Evolutionary conservation across 2,329 filamentous ascomycete genomes (phyloP), one percentile per base, ranked within the genome.

Genomic region (Fonsecaea monophora): DNA sequence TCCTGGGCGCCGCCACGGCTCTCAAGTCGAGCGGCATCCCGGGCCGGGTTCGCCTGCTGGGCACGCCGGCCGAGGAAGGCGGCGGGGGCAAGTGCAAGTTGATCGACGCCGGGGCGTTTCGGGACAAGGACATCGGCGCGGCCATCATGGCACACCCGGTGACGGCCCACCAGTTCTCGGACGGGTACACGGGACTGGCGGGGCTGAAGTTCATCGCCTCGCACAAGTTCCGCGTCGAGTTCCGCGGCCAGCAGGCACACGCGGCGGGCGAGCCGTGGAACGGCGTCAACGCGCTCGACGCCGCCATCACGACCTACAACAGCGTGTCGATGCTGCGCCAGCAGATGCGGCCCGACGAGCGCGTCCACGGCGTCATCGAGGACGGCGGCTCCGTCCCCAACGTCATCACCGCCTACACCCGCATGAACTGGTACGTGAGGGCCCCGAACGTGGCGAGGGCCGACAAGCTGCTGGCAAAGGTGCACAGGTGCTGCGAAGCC

Each of bases 251-350:
- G 53, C 82, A 82, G 62, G 84, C 86, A 0, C 86, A 88, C 69
- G 85, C 85, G 0, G 85, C 83, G 0, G 83, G 82, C 2, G 82
- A 78, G 15, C 86, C 85, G 0, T 88, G 85, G 86, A 78, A 85
- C 4, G 86, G 86, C 0, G 79, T 85, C 70, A 88, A 88, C 71
- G 86, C 86, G 0, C 79, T 88, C 0, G 86, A 88, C 70, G 86
- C 85, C 0, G 72, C 86, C 37, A 77, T 87, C 2, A 77, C 79
- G 0, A 81, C 78, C 0, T 81, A 80, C 64, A 77, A 77, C 37
- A 77, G 75, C 45, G 73, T 88, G 2, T 81, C 83, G 0, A 79
- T 84, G 0, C 77, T 88, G 4, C 81, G 86, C 0, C 85, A 87
- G 73, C 86, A 88, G 72, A 81, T 85, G 6, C 79, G 82, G 69